These are phyloP conservation scores for Backusella circina DNA, from an alignment of 192 early-diverging fungal genomes.

Conservation along the genomic window DNA sequence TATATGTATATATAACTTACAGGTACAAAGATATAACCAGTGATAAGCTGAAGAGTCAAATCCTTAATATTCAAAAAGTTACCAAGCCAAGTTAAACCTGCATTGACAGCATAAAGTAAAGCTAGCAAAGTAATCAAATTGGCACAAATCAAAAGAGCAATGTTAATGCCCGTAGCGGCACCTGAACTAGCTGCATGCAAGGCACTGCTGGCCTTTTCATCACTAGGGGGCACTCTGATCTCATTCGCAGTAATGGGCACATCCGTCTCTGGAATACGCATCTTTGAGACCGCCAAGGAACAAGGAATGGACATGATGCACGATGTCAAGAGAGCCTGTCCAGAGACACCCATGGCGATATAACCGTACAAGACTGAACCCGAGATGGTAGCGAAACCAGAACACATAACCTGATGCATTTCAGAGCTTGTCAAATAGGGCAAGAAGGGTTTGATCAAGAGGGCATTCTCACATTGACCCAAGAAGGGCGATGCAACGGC, in stretches of 20 bases:
- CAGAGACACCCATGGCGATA: slow-evolving; percentile 62
- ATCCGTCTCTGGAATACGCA: slow-evolving; percentile 82
- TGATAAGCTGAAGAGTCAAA: slow-evolving; percentile 65
- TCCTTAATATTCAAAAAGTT: slow-evolving; percentile 56
- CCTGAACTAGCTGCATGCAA: slow-evolving; percentile 83
- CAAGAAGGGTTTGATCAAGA: slow-evolving; percentile 79
- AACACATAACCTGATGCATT: slow-evolving; percentile 83
- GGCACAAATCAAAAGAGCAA: slow-evolving; percentile 71
- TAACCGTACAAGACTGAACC: slow-evolving; percentile 79
- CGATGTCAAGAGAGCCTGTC: slow-evolving; percentile 69
- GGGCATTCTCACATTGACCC: slow-evolving; percentile 78
- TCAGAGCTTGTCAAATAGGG: slow-evolving; percentile 82
- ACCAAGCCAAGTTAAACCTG: slow-evolving; percentile 66
- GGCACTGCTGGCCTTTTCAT: slow-evolving; percentile 66
- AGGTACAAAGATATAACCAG: slow-evolving; percentile 79
- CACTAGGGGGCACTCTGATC: slow-evolving; percentile 50
- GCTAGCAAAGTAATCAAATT: slow-evolving; percentile 75
- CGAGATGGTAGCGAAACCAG: slow-evolving; percentile 89
- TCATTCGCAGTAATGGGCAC: slow-evolving; percentile 74
- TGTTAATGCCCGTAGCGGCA: slow-evolving; percentile 74
- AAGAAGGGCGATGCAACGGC: slow-evolving; percentile 85
- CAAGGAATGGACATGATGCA: slow-evolving; percentile 92
- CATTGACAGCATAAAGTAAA: slow-evolving; percentile 65
- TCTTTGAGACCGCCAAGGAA: slow-evolving; percentile 79
- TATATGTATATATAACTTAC: slow-evolving; percentile 20